phyloP scores from a whole-genome alignment of 139 green algal genomes.

The Chlamydomonas applanata region DNA sequence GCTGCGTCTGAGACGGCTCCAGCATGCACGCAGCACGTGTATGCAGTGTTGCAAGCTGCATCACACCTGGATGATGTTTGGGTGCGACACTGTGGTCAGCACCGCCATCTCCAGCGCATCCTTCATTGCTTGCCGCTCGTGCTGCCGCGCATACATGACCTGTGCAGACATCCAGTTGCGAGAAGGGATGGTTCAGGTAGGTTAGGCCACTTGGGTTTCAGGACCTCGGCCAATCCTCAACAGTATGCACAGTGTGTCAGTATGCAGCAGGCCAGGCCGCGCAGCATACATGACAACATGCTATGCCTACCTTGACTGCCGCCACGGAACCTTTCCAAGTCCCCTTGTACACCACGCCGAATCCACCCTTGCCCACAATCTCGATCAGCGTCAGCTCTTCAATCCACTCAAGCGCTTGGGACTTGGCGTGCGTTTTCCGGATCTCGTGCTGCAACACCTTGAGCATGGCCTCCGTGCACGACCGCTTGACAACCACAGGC shows the following conservation, averaged over 20 bases:
- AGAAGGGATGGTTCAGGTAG: neutral
- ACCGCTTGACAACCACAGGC: constrained; percentile 54
- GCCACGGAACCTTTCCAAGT: constrained; percentile 56
- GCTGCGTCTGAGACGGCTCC: too few species aligned
- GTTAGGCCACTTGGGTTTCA: neutral
- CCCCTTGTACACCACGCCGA: constrained; percentile 66
- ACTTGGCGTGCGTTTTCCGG: constrained; percentile 51
- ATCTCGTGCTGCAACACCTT: constrained; percentile 70
- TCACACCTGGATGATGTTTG: constrained; percentile 54
- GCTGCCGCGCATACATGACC: constrained; percentile 66
- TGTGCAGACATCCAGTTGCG: constrained; percentile 15
- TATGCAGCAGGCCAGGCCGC: too few species aligned
- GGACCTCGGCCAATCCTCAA: too few species aligned
- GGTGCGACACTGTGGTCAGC: constrained; percentile 41
- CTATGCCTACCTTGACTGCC: constrained; percentile 51
- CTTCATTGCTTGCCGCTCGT: constrained; percentile 68
- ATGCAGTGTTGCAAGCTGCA: too few species aligned
- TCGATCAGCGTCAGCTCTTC: constrained; percentile 54
- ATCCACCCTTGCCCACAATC: constrained; percentile 61
- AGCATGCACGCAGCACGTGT: too few species aligned
- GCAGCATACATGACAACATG: too few species aligned
- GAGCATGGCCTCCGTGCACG: constrained; percentile 63
- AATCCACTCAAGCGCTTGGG: constrained; percentile 49
- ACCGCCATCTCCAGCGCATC: constrained; percentile 61
- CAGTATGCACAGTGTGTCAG: too few species aligned